Conservation (phyloP, 148 eudicot genomes). For the Hydrangea macrophylla region DNA sequence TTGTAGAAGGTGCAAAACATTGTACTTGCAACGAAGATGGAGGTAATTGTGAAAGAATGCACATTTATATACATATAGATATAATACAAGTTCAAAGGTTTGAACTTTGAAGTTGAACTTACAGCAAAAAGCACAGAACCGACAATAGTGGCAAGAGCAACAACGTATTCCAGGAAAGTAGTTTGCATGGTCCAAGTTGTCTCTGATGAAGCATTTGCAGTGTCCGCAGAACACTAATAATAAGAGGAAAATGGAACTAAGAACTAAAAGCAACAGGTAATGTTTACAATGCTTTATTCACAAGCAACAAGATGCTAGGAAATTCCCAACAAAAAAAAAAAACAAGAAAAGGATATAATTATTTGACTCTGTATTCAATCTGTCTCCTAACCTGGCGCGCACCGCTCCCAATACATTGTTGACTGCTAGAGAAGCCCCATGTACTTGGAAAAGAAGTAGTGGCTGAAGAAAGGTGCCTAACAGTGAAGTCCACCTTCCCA, state of each 20-base stretch:
- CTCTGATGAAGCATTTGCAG: slow-evolving; percentile 77
- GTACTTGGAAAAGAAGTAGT: slow-evolving; percentile 59
- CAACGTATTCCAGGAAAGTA: slow-evolving; percentile 94
- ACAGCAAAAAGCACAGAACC: slow-evolving; percentile 97
- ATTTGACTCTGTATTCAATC: not conserved
- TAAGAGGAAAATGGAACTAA: slow-evolving; percentile 10
- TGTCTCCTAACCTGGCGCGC: slow-evolving; percentile 49
- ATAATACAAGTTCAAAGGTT: not conserved
- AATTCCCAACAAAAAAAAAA: not conserved
- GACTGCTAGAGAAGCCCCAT: slow-evolving; percentile 55
- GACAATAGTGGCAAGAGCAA: slow-evolving; percentile 92
- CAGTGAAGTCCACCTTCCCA: slow-evolving; percentile 98
- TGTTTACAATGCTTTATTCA: not conserved
- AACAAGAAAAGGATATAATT: slow-evolving; percentile 5
- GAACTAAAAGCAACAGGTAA: not conserved
- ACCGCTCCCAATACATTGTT: slow-evolving; percentile 62
- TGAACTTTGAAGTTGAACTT: too few relatives aligned
- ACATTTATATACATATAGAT: too few relatives aligned
- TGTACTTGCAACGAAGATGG: not conserved
- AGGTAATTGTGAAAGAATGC: too few relatives aligned
- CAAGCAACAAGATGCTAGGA: slow-evolving; percentile 1
- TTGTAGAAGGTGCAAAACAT: not conserved
- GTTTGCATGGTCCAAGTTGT: slow-evolving; percentile 94
- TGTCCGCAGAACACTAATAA: slow-evolving; percentile 76
- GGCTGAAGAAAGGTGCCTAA: slow-evolving; percentile 80